Percentiles rank a stretch among this genome's conserved stretches.
These are phyloP conservation scores for Epipyxis sp. DNA, from an alignment of 108 stramenopile species.

Conservation along the genomic window DNA sequence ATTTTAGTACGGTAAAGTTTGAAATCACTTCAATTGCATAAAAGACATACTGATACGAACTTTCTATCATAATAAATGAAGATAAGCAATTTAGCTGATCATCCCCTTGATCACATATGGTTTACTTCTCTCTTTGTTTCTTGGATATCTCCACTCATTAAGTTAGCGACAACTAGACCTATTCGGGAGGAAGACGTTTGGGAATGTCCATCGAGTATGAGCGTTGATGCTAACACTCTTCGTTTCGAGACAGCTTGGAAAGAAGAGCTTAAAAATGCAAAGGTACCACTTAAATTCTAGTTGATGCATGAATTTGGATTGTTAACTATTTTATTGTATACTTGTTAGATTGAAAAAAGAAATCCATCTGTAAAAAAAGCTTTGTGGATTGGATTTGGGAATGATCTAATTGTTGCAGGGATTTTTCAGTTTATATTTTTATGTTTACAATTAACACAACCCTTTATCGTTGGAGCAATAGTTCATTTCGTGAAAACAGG, in stretches of 20 bases:
- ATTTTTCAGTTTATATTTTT: not conserved
- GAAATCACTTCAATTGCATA: too few species aligned
- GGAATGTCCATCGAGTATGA: not conserved
- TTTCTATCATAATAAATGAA: too few species aligned
- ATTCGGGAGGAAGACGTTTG: not conserved
- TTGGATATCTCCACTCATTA: not conserved
- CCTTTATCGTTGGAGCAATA: conserved; percentile 12
- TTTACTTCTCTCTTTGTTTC: too few species aligned
- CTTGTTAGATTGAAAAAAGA: too few species aligned
- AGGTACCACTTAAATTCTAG: too few species aligned
- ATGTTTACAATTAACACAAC: not conserved
- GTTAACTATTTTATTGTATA: too few species aligned
- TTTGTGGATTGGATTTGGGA: not conserved
- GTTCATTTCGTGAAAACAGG: not conserved
- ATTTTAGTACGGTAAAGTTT: too few species aligned
- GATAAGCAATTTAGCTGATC: too few species aligned
- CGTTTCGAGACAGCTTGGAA: not conserved
- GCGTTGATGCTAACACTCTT: not conserved
- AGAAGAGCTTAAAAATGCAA: not conserved
- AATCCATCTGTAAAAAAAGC: not conserved
- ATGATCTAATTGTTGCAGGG: conserved; percentile 6
- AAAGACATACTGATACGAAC: too few species aligned
- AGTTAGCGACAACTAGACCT: not conserved
- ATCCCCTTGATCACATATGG: too few species aligned
- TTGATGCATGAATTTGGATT: too few species aligned